These are phyloP conservation scores for Dacryopinax primogenitus DNA, from an alignment of 768 basidiomycete species.

Conservation along the genomic window DNA sequence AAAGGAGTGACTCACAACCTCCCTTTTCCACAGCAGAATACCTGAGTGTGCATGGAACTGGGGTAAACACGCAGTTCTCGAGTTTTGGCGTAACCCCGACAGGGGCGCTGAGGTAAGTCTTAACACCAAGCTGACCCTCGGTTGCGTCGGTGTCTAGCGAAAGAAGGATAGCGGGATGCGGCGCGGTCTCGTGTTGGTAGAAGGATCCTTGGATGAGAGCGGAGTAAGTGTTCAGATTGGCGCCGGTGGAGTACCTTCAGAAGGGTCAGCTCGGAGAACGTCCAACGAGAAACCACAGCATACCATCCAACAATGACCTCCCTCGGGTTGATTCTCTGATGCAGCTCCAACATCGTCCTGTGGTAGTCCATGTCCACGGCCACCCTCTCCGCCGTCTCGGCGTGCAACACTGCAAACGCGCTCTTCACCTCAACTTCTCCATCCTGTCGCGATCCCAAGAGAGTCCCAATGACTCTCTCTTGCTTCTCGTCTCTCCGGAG, in stretches of 20 bases:
- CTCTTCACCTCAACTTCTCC: constrained; percentile 53
- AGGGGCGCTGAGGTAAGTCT: constrained; percentile 80
- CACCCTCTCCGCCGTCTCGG: constrained; percentile 82
- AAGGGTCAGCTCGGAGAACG: neutral
- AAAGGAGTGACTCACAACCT: constrained; percentile 47
- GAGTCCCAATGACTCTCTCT: constrained; percentile 86
- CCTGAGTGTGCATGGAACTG: constrained; percentile 75
- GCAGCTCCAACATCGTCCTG: constrained; percentile 80
- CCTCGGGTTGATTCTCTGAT: constrained; percentile 69
- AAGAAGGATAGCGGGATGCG: constrained; percentile 80
- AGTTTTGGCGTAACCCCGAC: constrained; percentile 80
- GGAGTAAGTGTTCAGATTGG: constrained; percentile 83
- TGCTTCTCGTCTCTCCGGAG: constrained; percentile 71
- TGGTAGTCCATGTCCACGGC: constrained; percentile 97
- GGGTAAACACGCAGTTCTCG: constrained; percentile 90
- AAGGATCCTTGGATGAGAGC: constrained; percentile 97
- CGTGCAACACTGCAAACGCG: constrained; percentile 85
- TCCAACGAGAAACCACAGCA: constrained; percentile 20
- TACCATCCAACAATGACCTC: constrained; percentile 94
- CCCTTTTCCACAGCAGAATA: constrained; percentile 75
- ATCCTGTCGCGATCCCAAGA: constrained; percentile 67
- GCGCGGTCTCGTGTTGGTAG: constrained; percentile 82
- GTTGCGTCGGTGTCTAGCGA: constrained; percentile 77
- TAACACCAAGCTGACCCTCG: constrained; percentile 55
- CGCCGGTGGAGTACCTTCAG: constrained; percentile 81